These are phyloP conservation scores for Baorangia bicolor DNA, from an alignment of 768 basidiomycete species.

Conservation along the genomic window DNA sequence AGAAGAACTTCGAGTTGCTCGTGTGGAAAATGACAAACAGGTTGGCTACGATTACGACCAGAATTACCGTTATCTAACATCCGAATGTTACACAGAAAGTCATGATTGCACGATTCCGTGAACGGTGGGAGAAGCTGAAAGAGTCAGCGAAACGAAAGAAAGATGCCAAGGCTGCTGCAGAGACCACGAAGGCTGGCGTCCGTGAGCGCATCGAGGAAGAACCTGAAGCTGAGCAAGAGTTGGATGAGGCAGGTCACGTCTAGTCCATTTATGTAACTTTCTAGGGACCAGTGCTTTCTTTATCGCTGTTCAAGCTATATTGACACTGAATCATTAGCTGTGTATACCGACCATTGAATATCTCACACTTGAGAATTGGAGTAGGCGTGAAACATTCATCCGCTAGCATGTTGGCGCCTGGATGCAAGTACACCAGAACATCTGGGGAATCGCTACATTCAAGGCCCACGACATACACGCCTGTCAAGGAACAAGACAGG, in stretches of 20 bases:
- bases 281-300: slow-evolving; percentile 1
- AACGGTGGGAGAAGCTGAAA: slow-evolving; percentile 88
- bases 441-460: background rate
- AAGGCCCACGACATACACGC: background rate
- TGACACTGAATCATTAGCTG: slow-evolving; percentile 11
- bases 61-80: slow-evolving; percentile 11
- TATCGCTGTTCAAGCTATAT: slow-evolving; percentile 3
- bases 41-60: slow-evolving; percentile 38
- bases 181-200: slow-evolving; percentile 43
- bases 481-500: background rate
- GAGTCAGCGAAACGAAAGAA: slow-evolving; percentile 86
- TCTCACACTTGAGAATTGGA: background rate
- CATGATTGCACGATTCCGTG: slow-evolving; percentile 79
- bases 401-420: background rate
- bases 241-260: slow-evolving; percentile 29
- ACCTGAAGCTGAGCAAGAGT: slow-evolving; percentile 63
- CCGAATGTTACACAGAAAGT: slow-evolving; percentile 54
- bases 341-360: slow-evolving; percentile 8
- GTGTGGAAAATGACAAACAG: slow-evolving; percentile 80
- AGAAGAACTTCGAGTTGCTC: slow-evolving; percentile 64
- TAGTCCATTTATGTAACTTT: background rate
- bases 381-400: background rate
- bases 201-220: slow-evolving; percentile 71
- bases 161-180: slow-evolving; percentile 60
- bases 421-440: background rate